Evolutionary conservation across 495 filamentous ascomycete species (phyloP), one percentile per base, ranked within the genome.

Genomic region (Talaromyces ruber): DNA sequence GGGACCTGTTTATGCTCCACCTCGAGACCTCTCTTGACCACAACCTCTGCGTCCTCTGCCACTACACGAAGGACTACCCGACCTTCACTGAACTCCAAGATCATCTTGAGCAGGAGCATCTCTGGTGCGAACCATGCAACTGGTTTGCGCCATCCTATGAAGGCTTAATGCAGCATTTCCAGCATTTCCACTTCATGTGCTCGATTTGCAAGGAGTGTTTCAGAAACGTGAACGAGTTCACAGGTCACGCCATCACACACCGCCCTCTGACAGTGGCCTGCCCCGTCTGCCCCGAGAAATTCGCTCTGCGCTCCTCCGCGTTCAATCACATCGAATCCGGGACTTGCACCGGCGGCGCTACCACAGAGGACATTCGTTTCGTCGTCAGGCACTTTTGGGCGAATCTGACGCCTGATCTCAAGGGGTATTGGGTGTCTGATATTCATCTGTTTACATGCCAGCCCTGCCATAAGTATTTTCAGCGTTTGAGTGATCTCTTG

Each of bases 311-410:
- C 24, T 52, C 59, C 8, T 43, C 59, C 11, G 18, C n/a, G 0
- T 54, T 61, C 39, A 61, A 61, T 29, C 59, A 61, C 18, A 51
- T 61, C 11, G 59, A 61, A 34, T 61, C 59, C 1, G 59, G 29
- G 14, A 52, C 12, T 4, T 61, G 59, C 11, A 11, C 9, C 14
- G 18, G 45, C 24, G 59, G 59, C 24, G 39, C 59, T 32, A 25
- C 29, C 1, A 34, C 11, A 26, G 45, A 37, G 2, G 59, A 61
- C 14, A 61, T 61, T 11, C 21, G 25, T 8, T 30, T 18, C 24
- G 22, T 61, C 29, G 59, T 61, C 12, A 24, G 25, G 43, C 53
- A n/a, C 18, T 61, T 53, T n/a, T 54, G 50, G 43, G 28, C 4
- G 1, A 30, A 25, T 24, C 22, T 45, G 16, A 21, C 16, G 0